A percentile compares a stretch with the other conserved stretches of the same genome.
These are phyloP conservation scores for Xylogone sp. DNA, from an alignment of 2,329 filamentous ascomycete species.

Conservation along the genomic window DNA sequence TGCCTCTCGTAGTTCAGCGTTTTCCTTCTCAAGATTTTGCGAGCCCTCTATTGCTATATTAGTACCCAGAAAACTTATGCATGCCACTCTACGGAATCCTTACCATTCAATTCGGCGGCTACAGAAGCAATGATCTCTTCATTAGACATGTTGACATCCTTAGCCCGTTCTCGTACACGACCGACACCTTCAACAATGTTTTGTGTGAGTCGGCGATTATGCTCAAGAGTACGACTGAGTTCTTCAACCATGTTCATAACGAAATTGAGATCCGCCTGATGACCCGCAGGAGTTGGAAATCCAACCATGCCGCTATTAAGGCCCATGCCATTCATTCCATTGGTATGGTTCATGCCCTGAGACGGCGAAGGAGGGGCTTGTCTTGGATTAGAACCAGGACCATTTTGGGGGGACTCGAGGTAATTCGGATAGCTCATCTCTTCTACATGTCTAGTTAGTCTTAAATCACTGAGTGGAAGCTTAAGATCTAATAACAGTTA, in stretches of 20 bases:
- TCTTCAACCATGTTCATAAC: slow-evolving; percentile 67
- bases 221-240: slow-evolving; percentile 31
- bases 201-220: slow-evolving; percentile 56
- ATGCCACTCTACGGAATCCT: slow-evolving; percentile 10
- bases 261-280: slow-evolving; percentile 65
- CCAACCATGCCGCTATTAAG: slow-evolving; percentile 16
- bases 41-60: slow-evolving; percentile 44
- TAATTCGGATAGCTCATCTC: slow-evolving; percentile 21
- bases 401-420: slow-evolving; percentile 17
- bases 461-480: neutral
- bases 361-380: slow-evolving; percentile 29
- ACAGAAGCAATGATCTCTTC: slow-evolving; percentile 55
- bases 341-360: slow-evolving; percentile 23
- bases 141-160: slow-evolving; percentile 48
- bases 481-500: neutral
- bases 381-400: slow-evolving; percentile 8
- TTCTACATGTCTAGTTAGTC: neutral
- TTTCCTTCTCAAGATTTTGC: slow-evolving; percentile 55
- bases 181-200: slow-evolving; percentile 63
- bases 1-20: slow-evolving; percentile 57
- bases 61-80: neutral
- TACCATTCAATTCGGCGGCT: slow-evolving; percentile 54
- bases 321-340: slow-evolving; percentile 27
- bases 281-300: slow-evolving; percentile 58
- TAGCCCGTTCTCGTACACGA: slow-evolving; percentile 54